These are phyloP conservation scores for Cinnamomum chago DNA, from an alignment of 164 flowering plant genomes.

Conservation along the genomic window DNA sequence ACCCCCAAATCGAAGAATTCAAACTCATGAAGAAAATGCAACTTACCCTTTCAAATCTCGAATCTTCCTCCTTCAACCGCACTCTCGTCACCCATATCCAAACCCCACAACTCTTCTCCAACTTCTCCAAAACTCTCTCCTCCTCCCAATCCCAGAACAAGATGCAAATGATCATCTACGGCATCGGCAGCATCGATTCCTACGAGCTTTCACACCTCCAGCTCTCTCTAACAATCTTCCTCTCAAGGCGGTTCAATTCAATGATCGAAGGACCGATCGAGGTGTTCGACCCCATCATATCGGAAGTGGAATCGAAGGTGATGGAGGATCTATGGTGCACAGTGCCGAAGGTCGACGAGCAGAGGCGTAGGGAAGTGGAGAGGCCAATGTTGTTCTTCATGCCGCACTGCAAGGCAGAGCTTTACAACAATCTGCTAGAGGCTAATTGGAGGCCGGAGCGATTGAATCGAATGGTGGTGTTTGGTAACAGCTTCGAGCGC, in stretches of 20 bases:
- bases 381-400: constrained; percentile 77
- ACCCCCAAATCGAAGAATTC: constrained; percentile 41
- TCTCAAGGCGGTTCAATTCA: constrained; percentile 62
- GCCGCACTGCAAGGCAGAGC: constrained; percentile 83
- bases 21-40: constrained; percentile 52
- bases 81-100: constrained; percentile 46
- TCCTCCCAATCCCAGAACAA: constrained; percentile 21
- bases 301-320: constrained; percentile 54
- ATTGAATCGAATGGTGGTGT: constrained; percentile 44
- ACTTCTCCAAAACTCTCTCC: constrained; percentile 39
- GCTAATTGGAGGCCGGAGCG: constrained; percentile 22
- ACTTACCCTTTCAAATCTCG: constrained; percentile 42
- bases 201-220: constrained; percentile 65
- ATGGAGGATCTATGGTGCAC: constrained; percentile 57
- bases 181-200: constrained; percentile 45
- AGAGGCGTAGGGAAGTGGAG: constrained; percentile 48
- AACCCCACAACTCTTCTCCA: constrained; percentile 21
- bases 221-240: constrained; percentile 63
- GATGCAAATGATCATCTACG: constrained; percentile 82
- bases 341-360: constrained; percentile 61
- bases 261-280: constrained; percentile 48
- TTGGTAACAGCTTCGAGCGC: constrained; percentile 70
- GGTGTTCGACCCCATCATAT: constrained; percentile 80
- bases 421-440: constrained; percentile 70
- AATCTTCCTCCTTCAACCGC: constrained; percentile 45